Base-by-base conservation (phyloP, 1,284 basidiomycete genomes). In the Irpex lacteus region DNA sequence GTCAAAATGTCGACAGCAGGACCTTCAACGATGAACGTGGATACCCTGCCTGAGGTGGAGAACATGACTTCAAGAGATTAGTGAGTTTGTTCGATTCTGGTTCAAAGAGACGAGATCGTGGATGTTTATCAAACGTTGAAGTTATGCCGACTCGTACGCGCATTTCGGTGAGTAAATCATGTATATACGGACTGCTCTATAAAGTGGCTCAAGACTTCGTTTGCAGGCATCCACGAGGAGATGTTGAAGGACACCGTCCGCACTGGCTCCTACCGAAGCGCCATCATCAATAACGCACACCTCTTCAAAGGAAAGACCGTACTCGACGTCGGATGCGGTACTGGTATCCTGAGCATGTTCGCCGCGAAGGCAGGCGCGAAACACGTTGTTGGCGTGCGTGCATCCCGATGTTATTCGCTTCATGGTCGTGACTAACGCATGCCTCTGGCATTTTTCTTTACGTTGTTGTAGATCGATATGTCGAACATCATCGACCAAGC, bases 401-500 rank as follows among this genome's bases (percentile, higher is more conserved):
- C 65, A 47, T n/a, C 26, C 32, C 61, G 63, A 63, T 53, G 37
- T 44, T 62, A 47, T 47, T 15, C 18, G 44, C 44, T 13, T 18
- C 44, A 4, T 4, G 13, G 4, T 11, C 44, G 44, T 18, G 13
- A 5, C 44, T 47, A 47, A 13, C 18, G 11, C 19, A 34, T 59
- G 50, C 36, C 64, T 26, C 15, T 66, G 54, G 18, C 19, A 34
- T 21, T 54, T 54, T 21, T 32, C 32, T 60, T 8, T 7, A n/a
- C 61, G 6, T 34, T 34, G 32, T 6, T 6, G 32, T 34, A 95
- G 93, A 97, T 99, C 77, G 98, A 99, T 81, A 99, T 99, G 98
- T 98, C 95, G 69, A 98, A 99, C 81, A 99, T 99, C 80, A 94
- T 98, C 75, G 97, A 98, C 81, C 96, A 99, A 82, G 98, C 98